phyloP scores from a whole-genome alignment of 148 eudicot genomes.

The Pouteria glomerata region DNA sequence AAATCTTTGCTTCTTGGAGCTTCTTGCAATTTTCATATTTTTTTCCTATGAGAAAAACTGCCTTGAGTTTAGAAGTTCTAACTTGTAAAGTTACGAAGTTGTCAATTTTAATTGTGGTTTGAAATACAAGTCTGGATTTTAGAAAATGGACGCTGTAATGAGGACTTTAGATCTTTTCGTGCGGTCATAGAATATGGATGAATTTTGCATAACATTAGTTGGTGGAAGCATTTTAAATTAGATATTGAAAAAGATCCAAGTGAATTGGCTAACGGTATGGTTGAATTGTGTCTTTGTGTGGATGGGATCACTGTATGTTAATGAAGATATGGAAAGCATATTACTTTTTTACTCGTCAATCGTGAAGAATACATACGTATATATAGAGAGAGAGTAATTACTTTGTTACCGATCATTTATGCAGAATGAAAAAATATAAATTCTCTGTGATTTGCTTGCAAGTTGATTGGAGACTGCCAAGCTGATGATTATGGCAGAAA shows the following conservation, averaged over 20 bases:
- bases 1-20: not conserved
- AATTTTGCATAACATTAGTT: not conserved
- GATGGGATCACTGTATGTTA: no score
- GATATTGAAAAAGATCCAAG: no score
- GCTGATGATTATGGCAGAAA: not conserved
- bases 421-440: not conserved
- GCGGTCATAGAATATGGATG: not conserved
- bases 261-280: no score
- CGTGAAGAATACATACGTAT: no score
- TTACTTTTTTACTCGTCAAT: no score
- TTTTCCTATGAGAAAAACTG: not conserved
- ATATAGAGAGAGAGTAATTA: no score
- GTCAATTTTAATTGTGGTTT: not conserved
- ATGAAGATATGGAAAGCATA: no score
- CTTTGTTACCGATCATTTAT: not conserved
- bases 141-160: no score
- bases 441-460: not conserved
- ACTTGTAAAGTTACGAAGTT: not conserved
- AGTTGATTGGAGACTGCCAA: not conserved
- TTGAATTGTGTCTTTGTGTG: no score
- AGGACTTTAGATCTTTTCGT: not conserved
- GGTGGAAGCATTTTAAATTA: no score
- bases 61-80: not conserved
- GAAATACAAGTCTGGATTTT: not conserved
- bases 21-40: not conserved